These are phyloP conservation scores for Pichia sp. DNA, from an alignment of 1,139 yeast species.

Conservation along the genomic window DNA sequence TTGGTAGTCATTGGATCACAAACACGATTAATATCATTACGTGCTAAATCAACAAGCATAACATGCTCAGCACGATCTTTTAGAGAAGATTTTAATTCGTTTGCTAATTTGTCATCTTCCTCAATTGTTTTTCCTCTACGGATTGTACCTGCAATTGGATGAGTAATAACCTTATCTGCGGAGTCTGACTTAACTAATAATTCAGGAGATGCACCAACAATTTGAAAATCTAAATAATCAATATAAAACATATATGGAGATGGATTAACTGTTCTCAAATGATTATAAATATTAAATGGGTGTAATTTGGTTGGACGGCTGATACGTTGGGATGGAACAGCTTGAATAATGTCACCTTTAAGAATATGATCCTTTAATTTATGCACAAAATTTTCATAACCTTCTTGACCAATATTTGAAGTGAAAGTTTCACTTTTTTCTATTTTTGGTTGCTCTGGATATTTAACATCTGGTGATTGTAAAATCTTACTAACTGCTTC, in stretches of 20 bases:
- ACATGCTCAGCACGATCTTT: slow-evolving; percentile 98
- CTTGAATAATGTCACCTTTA: slow-evolving; percentile 92
- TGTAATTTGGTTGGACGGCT: slow-evolving; percentile 92
- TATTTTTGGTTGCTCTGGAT: slow-evolving; percentile 71
- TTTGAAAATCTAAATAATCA: slow-evolving; percentile 85
- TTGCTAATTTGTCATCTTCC: slow-evolving; percentile 84
- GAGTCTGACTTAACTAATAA: slow-evolving; percentile 74
- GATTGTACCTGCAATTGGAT: slow-evolving; percentile 97
- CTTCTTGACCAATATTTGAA: slow-evolving; percentile 89
- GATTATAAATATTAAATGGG: slow-evolving; percentile 94
- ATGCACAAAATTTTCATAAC: slow-evolving; percentile 78
- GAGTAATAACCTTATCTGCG: slow-evolving; percentile 74
- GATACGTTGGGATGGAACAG: slow-evolving; percentile 95
- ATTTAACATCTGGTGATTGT: slow-evolving; percentile 40
- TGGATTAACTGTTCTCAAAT: slow-evolving; percentile 91
- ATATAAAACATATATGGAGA: slow-evolving; percentile 94
- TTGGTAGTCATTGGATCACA: slow-evolving; percentile 79
- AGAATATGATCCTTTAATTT: slow-evolving; percentile 73
- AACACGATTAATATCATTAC: slow-evolving; percentile 92
- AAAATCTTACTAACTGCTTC: slow-evolving; percentile 49
- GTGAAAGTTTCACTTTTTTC: slow-evolving; percentile 57
- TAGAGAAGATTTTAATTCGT: slow-evolving; percentile 63
- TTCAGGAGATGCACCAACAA: slow-evolving; percentile 97
- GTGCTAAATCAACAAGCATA: slow-evolving; percentile 94
- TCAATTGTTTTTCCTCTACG: slow-evolving; percentile 83